Evolutionary conservation across 2,329 filamentous ascomycete genomes (phyloP).

Genomic region (Coniochaeta sp.): DNA sequence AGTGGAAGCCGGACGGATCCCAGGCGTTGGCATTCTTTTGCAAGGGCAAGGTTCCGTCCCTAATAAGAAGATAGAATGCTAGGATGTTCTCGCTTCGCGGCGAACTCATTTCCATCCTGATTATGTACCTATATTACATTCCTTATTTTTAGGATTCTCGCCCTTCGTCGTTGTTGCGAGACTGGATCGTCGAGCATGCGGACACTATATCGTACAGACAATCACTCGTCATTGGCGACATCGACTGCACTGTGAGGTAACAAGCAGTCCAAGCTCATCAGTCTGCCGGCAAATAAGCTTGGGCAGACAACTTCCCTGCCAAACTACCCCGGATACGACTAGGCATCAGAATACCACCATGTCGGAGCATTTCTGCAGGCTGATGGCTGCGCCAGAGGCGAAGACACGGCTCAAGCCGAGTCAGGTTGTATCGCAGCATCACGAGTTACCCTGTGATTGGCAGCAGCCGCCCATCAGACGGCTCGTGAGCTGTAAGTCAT

Average conservation of each 20-base stretch:
- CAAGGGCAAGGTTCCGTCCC: background rate
- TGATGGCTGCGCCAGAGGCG: conserved; percentile 8
- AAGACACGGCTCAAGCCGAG: conserved; percentile 19
- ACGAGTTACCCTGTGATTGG: conserved; percentile 15
- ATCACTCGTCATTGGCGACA: background rate
- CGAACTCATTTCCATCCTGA: background rate
- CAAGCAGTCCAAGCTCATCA: background rate
- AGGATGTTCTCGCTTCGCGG: background rate
- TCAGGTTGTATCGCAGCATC: conserved; percentile 16
- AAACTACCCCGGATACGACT: background rate
- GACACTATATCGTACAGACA: background rate
- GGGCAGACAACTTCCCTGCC: background rate
- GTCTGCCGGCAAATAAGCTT: background rate
- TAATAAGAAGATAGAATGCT: background rate
- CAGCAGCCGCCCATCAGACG: conserved; percentile 7
- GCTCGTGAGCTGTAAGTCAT: conserved; percentile 7
- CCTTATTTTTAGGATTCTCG: background rate
- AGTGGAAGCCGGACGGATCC: background rate
- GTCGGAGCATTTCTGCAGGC: conserved; percentile 2
- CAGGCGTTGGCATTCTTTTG: background rate
- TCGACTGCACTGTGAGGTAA: background rate
- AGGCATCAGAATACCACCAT: background rate
- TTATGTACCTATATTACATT: background rate
- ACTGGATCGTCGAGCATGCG: background rate
- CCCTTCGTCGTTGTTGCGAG: background rate